Percentiles rank a stretch among this genome's conserved stretches.
Conservation (phyloP, 225 moss, liverwort and hornwort genomes). For the Sphagnum contortum region DNA sequence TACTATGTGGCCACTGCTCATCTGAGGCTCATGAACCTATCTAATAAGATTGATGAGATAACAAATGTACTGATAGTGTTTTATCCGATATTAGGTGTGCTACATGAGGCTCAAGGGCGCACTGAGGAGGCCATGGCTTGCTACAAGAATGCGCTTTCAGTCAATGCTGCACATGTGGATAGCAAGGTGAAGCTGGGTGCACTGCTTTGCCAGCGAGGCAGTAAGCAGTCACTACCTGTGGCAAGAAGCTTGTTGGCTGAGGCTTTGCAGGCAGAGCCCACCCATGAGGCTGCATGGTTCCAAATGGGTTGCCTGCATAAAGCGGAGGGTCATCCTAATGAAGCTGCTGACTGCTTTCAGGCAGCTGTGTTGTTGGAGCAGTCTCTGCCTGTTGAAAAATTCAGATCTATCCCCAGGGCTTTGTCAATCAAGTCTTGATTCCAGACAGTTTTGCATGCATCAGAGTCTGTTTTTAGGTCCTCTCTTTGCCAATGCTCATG, state of each 20-base stretch:
- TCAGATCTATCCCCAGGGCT: constrained; percentile 58
- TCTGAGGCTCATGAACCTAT: too few relatives aligned
- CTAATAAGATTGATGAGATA: too few relatives aligned
- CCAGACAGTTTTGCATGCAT: too few relatives aligned
- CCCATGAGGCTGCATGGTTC: constrained; percentile 65
- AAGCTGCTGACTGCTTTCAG: constrained; percentile 75
- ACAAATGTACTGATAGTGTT: too few relatives aligned
- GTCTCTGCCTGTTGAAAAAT: constrained; percentile 66
- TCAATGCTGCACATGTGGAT: constrained; percentile 47
- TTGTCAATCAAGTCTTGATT: constrained; percentile 5
- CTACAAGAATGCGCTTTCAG: constrained; percentile 63
- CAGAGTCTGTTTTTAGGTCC: too few relatives aligned
- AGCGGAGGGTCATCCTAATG: constrained; percentile 47
- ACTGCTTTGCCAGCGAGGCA: constrained; percentile 47
- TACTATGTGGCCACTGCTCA: too few relatives aligned
- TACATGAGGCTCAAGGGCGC: constrained; percentile 58
- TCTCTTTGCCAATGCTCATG: too few relatives aligned
- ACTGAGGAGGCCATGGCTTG: constrained; percentile 52
- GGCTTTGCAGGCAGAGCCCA: constrained; percentile 75
- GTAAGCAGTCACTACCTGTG: constrained; percentile 38
- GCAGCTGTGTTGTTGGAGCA: constrained; percentile 64
- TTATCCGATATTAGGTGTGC: constrained; percentile 12
- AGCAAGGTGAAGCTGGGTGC: constrained; percentile 85
- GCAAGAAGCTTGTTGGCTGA: constrained; percentile 67
- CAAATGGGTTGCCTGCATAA: constrained; percentile 73